These are phyloP conservation scores for Heimioporus punctisporus DNA, from an alignment of 1,284 basidiomycete genomes.

Conservation along the genomic window DNA sequence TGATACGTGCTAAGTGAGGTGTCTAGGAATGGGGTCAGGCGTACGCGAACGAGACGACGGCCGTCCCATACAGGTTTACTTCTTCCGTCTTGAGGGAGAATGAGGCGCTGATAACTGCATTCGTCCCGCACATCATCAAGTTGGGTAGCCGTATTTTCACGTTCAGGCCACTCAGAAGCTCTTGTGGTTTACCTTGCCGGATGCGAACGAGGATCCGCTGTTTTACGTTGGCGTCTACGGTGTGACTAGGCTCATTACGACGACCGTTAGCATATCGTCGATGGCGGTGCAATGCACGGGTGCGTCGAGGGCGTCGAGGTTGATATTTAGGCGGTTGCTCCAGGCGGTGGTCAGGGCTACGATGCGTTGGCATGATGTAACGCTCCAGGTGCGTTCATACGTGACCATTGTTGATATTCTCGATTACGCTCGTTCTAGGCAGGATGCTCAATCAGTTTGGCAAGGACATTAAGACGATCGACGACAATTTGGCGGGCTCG, in stretches of 20 bases:
- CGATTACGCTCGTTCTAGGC: too few relatives aligned
- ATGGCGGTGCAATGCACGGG: slow-evolving; percentile 47
- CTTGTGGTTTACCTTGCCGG: slow-evolving; percentile 38
- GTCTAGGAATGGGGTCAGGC: slow-evolving; percentile 48
- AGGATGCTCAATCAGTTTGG: slow-evolving; percentile 56
- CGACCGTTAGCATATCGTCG: slow-evolving; percentile 37
- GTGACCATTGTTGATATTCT: too few relatives aligned
- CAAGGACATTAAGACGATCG: slow-evolving; percentile 53
- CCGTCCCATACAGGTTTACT: slow-evolving; percentile 20
- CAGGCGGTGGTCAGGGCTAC: slow-evolving; percentile 49
- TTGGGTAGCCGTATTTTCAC: slow-evolving; percentile 15
- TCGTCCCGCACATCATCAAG: slow-evolving; percentile 18
- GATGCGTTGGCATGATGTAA: slow-evolving; percentile 54
- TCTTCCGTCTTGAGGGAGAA: slow-evolving; percentile 33
- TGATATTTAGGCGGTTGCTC: slow-evolving; percentile 45
- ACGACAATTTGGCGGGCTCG: slow-evolving; percentile 45
- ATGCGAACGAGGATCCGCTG: slow-evolving; percentile 47
- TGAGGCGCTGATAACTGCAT: slow-evolving; percentile 28
- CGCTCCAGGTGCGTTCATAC: slow-evolving; percentile 42
- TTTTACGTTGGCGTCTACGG: slow-evolving; percentile 54
- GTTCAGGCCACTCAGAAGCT: slow-evolving; percentile 6
- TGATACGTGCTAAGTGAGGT: not conserved
- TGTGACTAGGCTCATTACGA: slow-evolving; percentile 41
- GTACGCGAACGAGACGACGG: slow-evolving; percentile 29
- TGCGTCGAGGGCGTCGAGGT: slow-evolving; percentile 47